A percentile compares a stretch with the other conserved stretches of the same genome.
Conservation (phyloP, 331 rosid species). For the Stylosanthes scabra region DNA sequence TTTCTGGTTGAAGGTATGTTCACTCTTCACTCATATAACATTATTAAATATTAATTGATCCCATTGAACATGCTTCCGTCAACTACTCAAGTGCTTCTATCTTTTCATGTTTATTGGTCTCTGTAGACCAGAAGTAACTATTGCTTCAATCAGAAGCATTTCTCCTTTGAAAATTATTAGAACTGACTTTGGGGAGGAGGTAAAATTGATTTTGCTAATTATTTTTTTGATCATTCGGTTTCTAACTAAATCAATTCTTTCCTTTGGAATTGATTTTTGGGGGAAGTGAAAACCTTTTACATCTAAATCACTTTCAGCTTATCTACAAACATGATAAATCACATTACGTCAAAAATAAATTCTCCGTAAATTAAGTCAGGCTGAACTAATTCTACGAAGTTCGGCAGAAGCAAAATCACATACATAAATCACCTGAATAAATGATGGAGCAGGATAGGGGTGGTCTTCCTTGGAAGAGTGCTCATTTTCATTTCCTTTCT, state of each 20-base stretch:
- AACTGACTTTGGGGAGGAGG: no score
- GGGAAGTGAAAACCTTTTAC: no score
- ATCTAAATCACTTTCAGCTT: no score
- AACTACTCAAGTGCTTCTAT: conserved; percentile 2
- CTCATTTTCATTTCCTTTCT: conserved; percentile 13
- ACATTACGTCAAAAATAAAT: no score
- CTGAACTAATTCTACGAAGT: no score
- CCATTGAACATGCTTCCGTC: conserved; percentile 19
- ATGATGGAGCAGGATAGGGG: background rate
- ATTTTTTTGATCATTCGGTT: no score
- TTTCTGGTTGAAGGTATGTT: conserved; percentile 96
- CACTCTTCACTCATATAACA: conserved; percentile 19
- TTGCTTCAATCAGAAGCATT: conserved; percentile 12
- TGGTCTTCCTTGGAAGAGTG: conserved; percentile 15
- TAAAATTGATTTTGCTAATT: no score
- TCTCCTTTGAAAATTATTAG: conserved; percentile 12
- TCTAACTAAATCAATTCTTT: no score
- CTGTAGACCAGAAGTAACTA: background rate
- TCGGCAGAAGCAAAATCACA: no score
- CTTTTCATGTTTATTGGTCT: background rate
- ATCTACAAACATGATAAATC: no score
- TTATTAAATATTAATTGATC: background rate
- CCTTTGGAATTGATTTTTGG: no score
- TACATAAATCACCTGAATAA: conserved; percentile 10
- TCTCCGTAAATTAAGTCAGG: no score